phyloP scores from a whole-genome alignment of 345 rosid species.

The Moricandia moricandioides region DNA sequence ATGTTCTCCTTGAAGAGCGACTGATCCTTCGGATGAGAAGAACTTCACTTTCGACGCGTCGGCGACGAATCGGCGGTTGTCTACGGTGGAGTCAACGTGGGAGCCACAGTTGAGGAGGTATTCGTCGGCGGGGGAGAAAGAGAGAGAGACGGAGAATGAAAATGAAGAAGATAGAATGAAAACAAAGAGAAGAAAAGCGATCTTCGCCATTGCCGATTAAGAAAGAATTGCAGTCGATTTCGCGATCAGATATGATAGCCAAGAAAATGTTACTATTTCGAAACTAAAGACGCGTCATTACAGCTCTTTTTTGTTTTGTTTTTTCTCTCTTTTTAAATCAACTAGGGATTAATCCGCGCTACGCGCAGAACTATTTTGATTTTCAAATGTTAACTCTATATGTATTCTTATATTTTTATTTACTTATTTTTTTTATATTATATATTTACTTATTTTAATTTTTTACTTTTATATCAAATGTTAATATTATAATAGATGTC shows the following conservation, averaged over 20 bases:
- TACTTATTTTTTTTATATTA: no score
- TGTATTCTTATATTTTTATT: no score
- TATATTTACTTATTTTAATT: no score
- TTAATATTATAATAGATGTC: no score
- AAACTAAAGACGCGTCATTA: slow-evolving; percentile 23
- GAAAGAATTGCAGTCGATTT: background rate
- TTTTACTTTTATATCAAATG: no score
- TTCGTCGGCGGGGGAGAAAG: slow-evolving; percentile 54
- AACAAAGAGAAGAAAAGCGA: slow-evolving; percentile 18
- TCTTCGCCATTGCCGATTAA: slow-evolving; percentile 16
- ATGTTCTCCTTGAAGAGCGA: slow-evolving; percentile 34
- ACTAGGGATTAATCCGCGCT: no score
- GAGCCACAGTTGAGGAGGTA: slow-evolving; percentile 73
- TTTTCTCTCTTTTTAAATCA: no score
- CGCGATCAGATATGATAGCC: background rate
- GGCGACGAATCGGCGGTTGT: slow-evolving; percentile 59
- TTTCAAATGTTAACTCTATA: no score
- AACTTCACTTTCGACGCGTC: slow-evolving; percentile 31
- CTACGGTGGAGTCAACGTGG: slow-evolving; percentile 48
- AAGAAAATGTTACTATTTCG: background rate
- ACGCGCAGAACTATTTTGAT: no score
- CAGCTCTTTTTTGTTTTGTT: slow-evolving; percentile 14
- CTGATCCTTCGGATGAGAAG: slow-evolving; percentile 38
- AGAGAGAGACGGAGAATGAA: slow-evolving; percentile 19
- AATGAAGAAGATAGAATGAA: slow-evolving; percentile 24